Conservation (phyloP, 2,329 filamentous ascomycete genomes). For the Fusarium liriodendri region DNA sequence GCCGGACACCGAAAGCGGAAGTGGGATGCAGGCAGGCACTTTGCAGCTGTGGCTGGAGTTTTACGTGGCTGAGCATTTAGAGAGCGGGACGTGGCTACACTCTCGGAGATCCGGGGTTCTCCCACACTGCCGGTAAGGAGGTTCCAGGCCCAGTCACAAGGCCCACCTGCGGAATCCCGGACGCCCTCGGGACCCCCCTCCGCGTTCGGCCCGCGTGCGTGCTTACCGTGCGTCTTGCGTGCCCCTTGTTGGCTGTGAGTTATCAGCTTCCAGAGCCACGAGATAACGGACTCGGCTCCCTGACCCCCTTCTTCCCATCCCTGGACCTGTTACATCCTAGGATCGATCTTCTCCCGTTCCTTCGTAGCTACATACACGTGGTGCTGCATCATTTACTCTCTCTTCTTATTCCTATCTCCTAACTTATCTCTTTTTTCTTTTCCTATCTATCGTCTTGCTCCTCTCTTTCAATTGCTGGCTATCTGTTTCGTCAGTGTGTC, state of each 20-base stretch:
- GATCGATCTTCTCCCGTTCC: background rate
- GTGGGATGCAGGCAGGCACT: background rate
- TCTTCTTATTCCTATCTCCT: constrained; percentile 2
- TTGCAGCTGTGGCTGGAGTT: background rate
- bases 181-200: constrained; percentile 22
- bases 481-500: constrained; percentile 16
- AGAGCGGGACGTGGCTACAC: background rate
- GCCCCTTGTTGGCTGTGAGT: background rate
- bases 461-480: constrained; percentile 1
- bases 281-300: constrained; percentile 21
- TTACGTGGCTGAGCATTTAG: background rate
- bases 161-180: constrained; percentile 21
- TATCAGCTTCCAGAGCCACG: constrained; percentile 23
- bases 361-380: constrained; percentile 27
- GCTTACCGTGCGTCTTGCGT: background rate
- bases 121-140: background rate
- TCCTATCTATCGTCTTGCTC: constrained; percentile 5
- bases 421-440: constrained; percentile 5
- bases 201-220: constrained; percentile 27
- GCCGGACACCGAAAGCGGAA: background rate
- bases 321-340: constrained; percentile 8
- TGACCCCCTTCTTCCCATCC: constrained; percentile 12
- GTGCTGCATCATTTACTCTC: background rate
- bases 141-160: constrained; percentile 25
- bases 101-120: constrained; percentile 8